Evolutionary conservation across 2,329 filamentous ascomycete species (phyloP).

Genomic region (Drechslerella dactyloides): DNA sequence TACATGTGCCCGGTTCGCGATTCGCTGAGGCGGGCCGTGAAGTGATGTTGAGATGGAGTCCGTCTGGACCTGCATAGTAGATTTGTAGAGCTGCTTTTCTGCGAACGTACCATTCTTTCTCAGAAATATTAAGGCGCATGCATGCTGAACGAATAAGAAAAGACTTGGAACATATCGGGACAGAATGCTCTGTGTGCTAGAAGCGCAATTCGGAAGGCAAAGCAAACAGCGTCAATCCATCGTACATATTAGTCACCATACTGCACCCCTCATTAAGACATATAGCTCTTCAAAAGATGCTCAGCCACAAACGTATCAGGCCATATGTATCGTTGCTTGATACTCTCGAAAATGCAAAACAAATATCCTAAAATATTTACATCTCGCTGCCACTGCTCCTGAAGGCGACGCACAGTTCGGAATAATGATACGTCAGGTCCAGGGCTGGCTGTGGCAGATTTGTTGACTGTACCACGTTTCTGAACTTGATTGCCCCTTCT

Average conservation of each 20-base stretch:
- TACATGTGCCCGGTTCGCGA: not conserved
- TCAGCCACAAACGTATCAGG: not conserved
- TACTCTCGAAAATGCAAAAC: not conserved
- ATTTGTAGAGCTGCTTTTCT: not conserved
- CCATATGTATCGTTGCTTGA: not conserved
- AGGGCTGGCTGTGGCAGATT: constrained; percentile 90
- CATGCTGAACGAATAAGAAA: not conserved
- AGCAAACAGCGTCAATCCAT: constrained; percentile 1
- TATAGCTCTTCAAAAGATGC: not conserved
- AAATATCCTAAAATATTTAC: constrained; percentile 27
- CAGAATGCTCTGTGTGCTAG: not conserved
- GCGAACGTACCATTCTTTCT: not conserved
- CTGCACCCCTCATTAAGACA: not conserved
- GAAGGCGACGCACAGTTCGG: constrained; percentile 90
- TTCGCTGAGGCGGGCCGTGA: not conserved
- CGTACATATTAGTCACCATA: not conserved
- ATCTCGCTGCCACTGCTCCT: constrained; percentile 85
- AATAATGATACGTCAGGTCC: constrained; percentile 95
- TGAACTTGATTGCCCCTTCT: constrained; percentile 94
- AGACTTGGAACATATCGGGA: not conserved
- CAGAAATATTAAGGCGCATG: not conserved
- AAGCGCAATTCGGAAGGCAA: not conserved
- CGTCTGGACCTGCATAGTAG: not conserved
- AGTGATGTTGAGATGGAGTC: not conserved
- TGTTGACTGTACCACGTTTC: constrained; percentile 95